A percentile compares a stretch with the other conserved stretches of the same genome.
These are phyloP conservation scores for Trichoderma sp. DNA, from an alignment of 2,329 filamentous ascomycete genomes.

Conservation along the genomic window DNA sequence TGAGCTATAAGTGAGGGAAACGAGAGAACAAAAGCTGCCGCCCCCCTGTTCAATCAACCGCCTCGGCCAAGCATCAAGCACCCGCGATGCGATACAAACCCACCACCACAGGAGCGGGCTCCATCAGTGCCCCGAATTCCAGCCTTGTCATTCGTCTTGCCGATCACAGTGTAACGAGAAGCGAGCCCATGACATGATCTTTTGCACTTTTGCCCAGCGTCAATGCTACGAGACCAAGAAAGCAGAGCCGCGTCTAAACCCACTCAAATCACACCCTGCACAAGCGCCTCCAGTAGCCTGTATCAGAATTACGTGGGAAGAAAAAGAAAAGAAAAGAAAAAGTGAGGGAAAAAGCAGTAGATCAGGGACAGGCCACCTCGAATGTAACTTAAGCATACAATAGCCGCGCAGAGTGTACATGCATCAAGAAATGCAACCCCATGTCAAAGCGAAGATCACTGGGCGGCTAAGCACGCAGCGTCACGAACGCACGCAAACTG, in stretches of 20 bases:
- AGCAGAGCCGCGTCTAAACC: not conserved
- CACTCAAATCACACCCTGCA: not conserved
- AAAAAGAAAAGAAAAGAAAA: not conserved
- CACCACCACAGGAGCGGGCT: not conserved
- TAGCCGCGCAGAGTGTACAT: not conserved
- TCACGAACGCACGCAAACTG: not conserved
- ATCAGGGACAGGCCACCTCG: not conserved
- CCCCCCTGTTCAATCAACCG: not conserved
- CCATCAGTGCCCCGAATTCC: not conserved
- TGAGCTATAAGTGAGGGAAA: not conserved
- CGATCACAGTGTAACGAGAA: not conserved
- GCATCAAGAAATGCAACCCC: not conserved
- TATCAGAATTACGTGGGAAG: not conserved
- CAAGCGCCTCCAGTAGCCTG: not conserved
- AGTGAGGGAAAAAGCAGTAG: not conserved
- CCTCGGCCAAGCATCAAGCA: not conserved
- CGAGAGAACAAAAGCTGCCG: not conserved
- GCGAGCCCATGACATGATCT: not conserved
- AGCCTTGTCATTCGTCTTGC: not conserved
- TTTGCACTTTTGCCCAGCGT: not conserved
- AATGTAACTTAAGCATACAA: not conserved
- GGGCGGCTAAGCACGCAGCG: not conserved
- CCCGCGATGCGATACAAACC: not conserved
- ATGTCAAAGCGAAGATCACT: not conserved
- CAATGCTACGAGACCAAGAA: not conserved